Percentiles rank a stretch among this genome's conserved stretches.
These are phyloP conservation scores for Citrus inodora DNA, from an alignment of 345 rosid genomes.

Conservation along the genomic window DNA sequence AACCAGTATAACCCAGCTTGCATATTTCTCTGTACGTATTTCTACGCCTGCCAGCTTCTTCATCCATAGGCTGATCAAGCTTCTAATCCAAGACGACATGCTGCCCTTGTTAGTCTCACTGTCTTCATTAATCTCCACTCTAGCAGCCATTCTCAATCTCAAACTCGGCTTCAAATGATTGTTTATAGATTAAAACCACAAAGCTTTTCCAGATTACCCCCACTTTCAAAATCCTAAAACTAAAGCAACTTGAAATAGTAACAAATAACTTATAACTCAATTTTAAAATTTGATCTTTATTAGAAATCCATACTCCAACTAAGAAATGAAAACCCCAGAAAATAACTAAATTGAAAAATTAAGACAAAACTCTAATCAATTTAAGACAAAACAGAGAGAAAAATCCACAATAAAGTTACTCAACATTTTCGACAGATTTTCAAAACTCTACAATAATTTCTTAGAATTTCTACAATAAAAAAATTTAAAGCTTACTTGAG, in stretches of 20 bases:
- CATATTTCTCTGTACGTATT: no score
- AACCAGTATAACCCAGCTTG: no score
- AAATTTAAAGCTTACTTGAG: no score
- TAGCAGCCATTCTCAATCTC: conserved; percentile 47
- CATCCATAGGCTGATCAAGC: conserved; percentile 56
- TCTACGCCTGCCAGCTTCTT: no score
- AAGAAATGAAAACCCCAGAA: conserved; percentile 2
- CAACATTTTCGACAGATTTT: no score
- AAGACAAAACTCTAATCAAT: background rate
- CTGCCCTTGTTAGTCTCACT: conserved; percentile 51
- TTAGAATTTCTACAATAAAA: no score
- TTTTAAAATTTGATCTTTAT: conserved; percentile 9
- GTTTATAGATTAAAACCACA: background rate
- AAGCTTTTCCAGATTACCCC: background rate
- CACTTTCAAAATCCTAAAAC: background rate
- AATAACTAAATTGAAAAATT: background rate
- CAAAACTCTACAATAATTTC: no score
- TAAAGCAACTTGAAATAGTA: background rate
- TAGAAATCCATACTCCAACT: conserved; percentile 5
- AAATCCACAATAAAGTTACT: background rate
- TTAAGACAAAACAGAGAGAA: background rate
- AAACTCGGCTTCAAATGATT: conserved; percentile 4
- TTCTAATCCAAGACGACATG: conserved; percentile 88
- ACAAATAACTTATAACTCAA: background rate
- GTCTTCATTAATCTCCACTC: conserved; percentile 51